Conservation (phyloP, 1,139 yeast species). For the Lodderomyces theae region DNA sequence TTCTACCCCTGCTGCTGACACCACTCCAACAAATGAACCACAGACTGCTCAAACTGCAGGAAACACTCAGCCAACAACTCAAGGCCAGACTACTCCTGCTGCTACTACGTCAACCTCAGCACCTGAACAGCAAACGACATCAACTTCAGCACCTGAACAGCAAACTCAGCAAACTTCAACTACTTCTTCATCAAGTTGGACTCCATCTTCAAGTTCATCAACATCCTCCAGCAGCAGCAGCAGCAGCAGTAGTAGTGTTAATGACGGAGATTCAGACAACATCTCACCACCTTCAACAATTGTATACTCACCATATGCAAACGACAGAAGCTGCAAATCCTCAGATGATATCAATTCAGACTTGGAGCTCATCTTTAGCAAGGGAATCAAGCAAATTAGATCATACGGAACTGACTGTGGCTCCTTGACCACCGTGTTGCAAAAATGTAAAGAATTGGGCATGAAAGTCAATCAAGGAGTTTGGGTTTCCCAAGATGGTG, state of each 20-base stretch:
- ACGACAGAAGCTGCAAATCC: conserved; percentile 66
- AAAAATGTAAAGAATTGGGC: conserved; percentile 60
- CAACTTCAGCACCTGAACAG: conserved; percentile 5
- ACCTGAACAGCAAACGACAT: conserved; percentile 5
- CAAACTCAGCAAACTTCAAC: conserved; percentile 7
- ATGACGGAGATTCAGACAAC: conserved; percentile 9
- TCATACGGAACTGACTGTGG: conserved; percentile 85
- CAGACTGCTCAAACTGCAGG: conserved; percentile 17
- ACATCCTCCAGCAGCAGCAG: conserved; percentile 4
- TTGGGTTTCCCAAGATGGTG: conserved; percentile 68
- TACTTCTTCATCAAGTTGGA: conserved; percentile 4
- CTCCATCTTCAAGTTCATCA: conserved; percentile 5
- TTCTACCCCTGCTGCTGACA: conserved; percentile 12
- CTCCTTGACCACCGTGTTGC: conserved; percentile 62
- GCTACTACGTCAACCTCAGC: conserved; percentile 7
- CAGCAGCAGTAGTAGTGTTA: not conserved
- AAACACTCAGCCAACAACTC: conserved; percentile 13
- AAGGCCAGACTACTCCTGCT: conserved; percentile 13
- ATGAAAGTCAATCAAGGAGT: conserved; percentile 80
- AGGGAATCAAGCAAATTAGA: conserved; percentile 66
- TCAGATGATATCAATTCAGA: conserved; percentile 55
- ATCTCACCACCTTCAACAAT: conserved; percentile 50
- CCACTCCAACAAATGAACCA: conserved; percentile 7
- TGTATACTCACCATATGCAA: conserved; percentile 78
- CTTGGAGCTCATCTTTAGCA: conserved; percentile 51